Evolutionary conservation across 345 rosid genomes (phyloP), one percentile per base, ranked within the genome.

Genomic region (Limnanthes douglasii): DNA sequence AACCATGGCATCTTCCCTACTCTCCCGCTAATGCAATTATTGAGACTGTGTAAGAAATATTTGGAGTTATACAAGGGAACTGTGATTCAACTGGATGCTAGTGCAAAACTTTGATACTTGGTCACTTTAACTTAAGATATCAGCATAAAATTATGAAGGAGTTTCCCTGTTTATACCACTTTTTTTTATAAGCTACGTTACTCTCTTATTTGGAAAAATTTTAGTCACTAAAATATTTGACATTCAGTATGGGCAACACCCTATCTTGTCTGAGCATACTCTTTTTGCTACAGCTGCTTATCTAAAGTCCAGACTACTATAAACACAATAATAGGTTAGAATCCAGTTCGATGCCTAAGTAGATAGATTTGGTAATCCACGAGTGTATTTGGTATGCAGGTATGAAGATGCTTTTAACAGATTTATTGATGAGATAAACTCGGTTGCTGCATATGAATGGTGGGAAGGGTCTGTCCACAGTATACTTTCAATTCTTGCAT

Each of bases 381-480:
- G 21, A 48, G 14, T 34, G 19, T 39, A 23, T 57, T 46, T 60
- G 36, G 45, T 53, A 7, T 35, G 53, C 67, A 90, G 98, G 58
- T 90, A 90, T 41, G 98, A 90, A 69, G 98, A 84, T 68, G 94
- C 94, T 53, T 90, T 76, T 60, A 90, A 84, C 57, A 70, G 94
- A 61, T 84, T 90, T 50, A 84, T 90, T 62, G 94, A 84, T 50
- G 95, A 80, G 60, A 78, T 90, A 18, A 90, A 90, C 64, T 80
- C 98, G 27, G 86, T 79, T 50, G 92, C 98, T 45, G 95, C 95
- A 28, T 90, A 80, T 70, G 86, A 90, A 56, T 90, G 98, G 98
- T 90, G 98, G 98, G 98, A 90, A 67, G 98, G 98, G 46, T 84
- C 98, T 22, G 78, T 84, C 18, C 94, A 84, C 54, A 77, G 92